A percentile compares a stretch with the other conserved stretches of the same genome.
phyloP scores from a whole-genome alignment of 1,284 basidiomycete species.

The Amylostereum areolatum region DNA sequence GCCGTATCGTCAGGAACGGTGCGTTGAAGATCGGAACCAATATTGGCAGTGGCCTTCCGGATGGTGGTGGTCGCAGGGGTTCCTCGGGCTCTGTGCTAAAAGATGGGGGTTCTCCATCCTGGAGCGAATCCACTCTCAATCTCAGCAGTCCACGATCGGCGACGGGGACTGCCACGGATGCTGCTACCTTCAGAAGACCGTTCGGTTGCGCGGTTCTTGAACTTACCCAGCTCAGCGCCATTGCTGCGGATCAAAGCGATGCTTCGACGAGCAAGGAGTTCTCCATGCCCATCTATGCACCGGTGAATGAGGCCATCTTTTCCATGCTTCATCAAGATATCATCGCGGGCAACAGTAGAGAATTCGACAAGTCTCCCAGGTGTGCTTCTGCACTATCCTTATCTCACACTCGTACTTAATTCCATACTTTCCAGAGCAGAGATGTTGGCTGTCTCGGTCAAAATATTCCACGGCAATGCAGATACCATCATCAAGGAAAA shows the following conservation, averaged over 20 bases:
- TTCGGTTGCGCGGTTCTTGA: constrained; percentile 94
- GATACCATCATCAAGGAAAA: constrained; percentile 78
- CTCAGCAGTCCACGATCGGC: not conserved
- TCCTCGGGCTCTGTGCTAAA: constrained; percentile 41
- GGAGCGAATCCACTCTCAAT: constrained; percentile 17
- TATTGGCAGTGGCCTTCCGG: constrained; percentile 43
- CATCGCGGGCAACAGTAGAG: constrained; percentile 72
- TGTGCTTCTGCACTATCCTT: constrained; percentile 26
- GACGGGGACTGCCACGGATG: constrained; percentile 9
- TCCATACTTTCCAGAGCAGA: constrained; percentile 55
- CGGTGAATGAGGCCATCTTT: constrained; percentile 81
- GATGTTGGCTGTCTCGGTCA: constrained; percentile 83
- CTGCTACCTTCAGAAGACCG: constrained; percentile 64
- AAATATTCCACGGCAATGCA: constrained; percentile 82
- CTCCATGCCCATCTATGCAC: constrained; percentile 85
- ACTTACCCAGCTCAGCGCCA: constrained; percentile 70
- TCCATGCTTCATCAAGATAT: constrained; percentile 95
- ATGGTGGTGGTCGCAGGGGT: constrained; percentile 39
- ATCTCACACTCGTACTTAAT: constrained; percentile 4
- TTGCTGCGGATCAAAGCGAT: constrained; percentile 56
- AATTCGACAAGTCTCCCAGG: constrained; percentile 83
- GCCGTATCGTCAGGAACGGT: constrained; percentile 87
- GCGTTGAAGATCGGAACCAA: constrained; percentile 70
- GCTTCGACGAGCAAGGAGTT: constrained; percentile 65
- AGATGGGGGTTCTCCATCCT: constrained; percentile 16